A percentile compares a stretch with the other conserved stretches of the same genome.
phyloP scores from a whole-genome alignment of 139 green algal genomes.

The Bryopsis sp. region DNA sequence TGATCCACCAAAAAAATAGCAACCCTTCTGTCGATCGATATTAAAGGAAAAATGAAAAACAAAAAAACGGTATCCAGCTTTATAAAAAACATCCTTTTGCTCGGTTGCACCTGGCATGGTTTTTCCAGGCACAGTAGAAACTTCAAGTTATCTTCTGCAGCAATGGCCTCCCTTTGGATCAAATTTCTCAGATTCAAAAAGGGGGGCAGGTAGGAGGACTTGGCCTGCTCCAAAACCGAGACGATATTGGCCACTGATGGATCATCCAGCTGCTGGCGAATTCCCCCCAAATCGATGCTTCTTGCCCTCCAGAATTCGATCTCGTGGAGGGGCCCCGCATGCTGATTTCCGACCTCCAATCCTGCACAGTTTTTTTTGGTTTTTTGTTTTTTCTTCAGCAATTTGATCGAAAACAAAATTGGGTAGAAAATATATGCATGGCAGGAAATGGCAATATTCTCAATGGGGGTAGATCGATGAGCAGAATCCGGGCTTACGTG shows the following conservation, averaged over 20 bases:
- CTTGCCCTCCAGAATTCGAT: conserved; percentile 77
- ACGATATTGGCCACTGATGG: conserved; percentile 40
- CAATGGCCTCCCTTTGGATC: conserved; percentile 63
- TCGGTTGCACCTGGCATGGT: too few species aligned
- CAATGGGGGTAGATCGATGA: too few species aligned
- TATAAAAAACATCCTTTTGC: too few species aligned
- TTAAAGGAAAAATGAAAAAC: too few species aligned
- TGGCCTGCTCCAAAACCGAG: conserved; percentile 53
- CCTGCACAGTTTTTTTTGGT: neutral
- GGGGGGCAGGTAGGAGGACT: conserved; percentile 60
- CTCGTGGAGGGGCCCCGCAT: conserved; percentile 62
- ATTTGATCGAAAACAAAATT: conserved; percentile 1
- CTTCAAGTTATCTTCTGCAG: conserved; percentile 73
- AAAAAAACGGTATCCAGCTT: too few species aligned
- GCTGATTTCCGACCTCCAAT: conserved; percentile 24
- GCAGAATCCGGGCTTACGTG: too few species aligned
- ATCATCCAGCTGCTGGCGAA: conserved; percentile 55
- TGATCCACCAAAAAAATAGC: too few species aligned
- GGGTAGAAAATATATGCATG: conserved; percentile 8
- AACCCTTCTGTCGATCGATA: too few species aligned
- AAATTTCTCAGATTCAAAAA: conserved; percentile 62
- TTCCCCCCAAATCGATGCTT: conserved; percentile 58
- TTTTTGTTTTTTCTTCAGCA: too few species aligned
- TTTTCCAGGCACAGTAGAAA: conserved; percentile 67
- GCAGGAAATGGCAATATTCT: too few species aligned